Evolutionary conservation across 208 protist species (phyloP), one percentile per base, ranked within the genome.

Genomic region (Leishmania turanica): DNA sequence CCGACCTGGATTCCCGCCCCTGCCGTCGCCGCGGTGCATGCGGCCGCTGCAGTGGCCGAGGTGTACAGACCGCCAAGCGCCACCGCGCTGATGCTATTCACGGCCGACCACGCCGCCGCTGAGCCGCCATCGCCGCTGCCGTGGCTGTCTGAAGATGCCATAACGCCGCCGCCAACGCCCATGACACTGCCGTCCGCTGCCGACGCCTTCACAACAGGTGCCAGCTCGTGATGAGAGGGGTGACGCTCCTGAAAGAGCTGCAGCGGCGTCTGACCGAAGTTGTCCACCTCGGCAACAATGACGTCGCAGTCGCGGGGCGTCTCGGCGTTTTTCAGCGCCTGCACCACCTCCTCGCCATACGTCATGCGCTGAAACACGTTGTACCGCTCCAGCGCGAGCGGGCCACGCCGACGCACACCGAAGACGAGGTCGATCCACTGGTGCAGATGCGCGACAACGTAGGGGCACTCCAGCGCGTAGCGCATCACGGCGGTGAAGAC

Each of bases 401-500:
- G 89, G 9, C 98, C 98, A 56, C 93, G 91, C 64, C 99, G 98
- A 62, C 98, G 96, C 73, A 98, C 98, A 31, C 99, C 99, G 87
- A 99, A 99, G 73, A 99, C 95, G 24, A 99, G 93, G 85, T 99
- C 99, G 75, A 99, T 99, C 99, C 99, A 99, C 65, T 95, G 70
- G 82, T 99, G 97, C 53, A 99, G 82, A 78, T 99, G 87, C 21
- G 95, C 72, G 4, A 91, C 86, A 0, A 99, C 98, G 80, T 97
- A 93, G 51, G 90, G 90, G 45, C 88, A 94, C 86, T 99, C 99
- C 70, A 99, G 90, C 37, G 98, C 98, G 75, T 95, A 91, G 19
- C 96, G 91, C 88, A 98, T 94, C 27, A 97, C 93, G 2, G 86
- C 77, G 11, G 97, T 92, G 89, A 99, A 99, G 15, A 99, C 91